Evolutionary conservation across 768 basidiomycete genomes (phyloP).

Genomic region (Hemileccinum rubropunctum): DNA sequence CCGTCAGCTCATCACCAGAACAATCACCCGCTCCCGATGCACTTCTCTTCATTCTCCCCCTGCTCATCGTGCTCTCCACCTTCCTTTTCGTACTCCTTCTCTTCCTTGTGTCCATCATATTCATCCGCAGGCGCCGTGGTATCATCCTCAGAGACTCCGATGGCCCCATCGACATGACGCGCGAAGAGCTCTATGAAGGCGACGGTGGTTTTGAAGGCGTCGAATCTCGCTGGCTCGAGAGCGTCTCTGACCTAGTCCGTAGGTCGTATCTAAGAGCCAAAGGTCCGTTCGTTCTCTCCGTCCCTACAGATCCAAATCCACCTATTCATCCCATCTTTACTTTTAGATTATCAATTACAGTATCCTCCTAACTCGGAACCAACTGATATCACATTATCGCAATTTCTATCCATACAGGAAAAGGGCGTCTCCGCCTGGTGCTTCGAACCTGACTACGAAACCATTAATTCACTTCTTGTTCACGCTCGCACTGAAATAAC

Average conservation of each 20-base stretch:
- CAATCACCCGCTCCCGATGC: conserved; percentile 49
- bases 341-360: conserved; percentile 75
- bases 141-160: conserved; percentile 83
- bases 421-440: conserved; percentile 99
- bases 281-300: conserved; percentile 48
- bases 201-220: conserved; percentile 94
- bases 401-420: conserved; percentile 98
- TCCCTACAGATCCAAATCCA: conserved; percentile 6
- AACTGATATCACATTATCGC: conserved; percentile 96
- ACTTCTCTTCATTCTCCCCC: conserved; percentile 84
- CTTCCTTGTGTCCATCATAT: conserved; percentile 86
- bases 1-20: conserved; percentile 10
- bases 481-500: conserved; percentile 97
- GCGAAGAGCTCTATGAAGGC: conserved; percentile 85
- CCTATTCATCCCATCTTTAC: conserved; percentile 2
- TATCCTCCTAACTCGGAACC: conserved; percentile 96
- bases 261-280: conserved; percentile 82
- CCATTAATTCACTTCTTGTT: conserved; percentile 87
- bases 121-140: conserved; percentile 73
- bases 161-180: conserved; percentile 90
- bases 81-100: conserved; percentile 90
- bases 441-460: conserved; percentile 98
- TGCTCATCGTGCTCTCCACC: conserved; percentile 90
- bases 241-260: conserved; percentile 59
- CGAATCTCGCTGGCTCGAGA: conserved; percentile 93